Evolutionary conservation across 192 early-diverging fungal species (phyloP), one percentile per base, ranked within the genome.

Genomic region (Coemansia sp.): DNA sequence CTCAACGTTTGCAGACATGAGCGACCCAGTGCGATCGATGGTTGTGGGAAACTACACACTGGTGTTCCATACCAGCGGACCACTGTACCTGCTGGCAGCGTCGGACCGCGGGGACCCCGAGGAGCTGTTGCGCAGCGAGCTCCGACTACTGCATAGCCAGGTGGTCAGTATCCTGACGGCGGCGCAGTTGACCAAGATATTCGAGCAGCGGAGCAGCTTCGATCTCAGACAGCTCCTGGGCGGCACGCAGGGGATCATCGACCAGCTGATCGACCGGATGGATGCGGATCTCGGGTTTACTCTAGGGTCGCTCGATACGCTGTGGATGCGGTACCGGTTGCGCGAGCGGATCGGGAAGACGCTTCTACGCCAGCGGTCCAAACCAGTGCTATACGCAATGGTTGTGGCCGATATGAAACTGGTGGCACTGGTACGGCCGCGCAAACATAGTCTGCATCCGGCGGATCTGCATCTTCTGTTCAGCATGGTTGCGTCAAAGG

Each of bases 11-110:
- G 78, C 82, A 47, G 88, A 89, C 61, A 90, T 91, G 59, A 90
- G 93, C 65, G 97, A 99, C 71, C 74, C 86, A 0, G 75, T 95
- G 22, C 74, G 82, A 72, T 90, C 83, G 46, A 63, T 80, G 68
- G 64, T 46, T 56, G 86, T 92, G 0, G 92, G 91, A 0, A 71
- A 71, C 18, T 90, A 94, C 69, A 87, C 79, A 37, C 88, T 96
- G 72, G 94, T 96, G 15, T 97, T 98, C 67, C 82, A 89, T 47
- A 73, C 90, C 8, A 88, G 86, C 48, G 89, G 88, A 0, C 94
- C 95, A 3, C 82, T 98, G 16, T 96, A 96, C 65, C 82, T 95
- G 32, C 84, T 98, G 9, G 91, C 88, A 0, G 93, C 93, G 8
- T 88, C 94, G 2, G 80, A 89, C 16, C 91, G 91, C 6, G 87